phyloP scores from a whole-genome alignment of 1,139 yeast genomes.

The Sugiyamaella grinbergsii region DNA sequence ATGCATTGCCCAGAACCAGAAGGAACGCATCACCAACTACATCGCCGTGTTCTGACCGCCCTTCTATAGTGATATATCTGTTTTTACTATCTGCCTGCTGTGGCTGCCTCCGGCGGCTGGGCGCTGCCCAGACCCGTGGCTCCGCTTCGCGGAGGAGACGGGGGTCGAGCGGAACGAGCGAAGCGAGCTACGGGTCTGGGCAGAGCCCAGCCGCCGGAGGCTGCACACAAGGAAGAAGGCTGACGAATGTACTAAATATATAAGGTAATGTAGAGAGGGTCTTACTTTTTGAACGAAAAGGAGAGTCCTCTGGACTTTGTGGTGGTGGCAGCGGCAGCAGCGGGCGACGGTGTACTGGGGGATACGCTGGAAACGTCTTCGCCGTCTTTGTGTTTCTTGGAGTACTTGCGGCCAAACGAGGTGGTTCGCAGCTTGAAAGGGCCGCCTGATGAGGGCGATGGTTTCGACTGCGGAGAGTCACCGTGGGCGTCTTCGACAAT shows the following conservation, averaged over 20 bases:
- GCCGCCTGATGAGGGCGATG: constrained; percentile 1
- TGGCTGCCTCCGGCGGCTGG: constrained; percentile 12
- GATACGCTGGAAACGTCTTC: constrained; percentile 14
- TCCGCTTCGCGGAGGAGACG: constrained; percentile 7
- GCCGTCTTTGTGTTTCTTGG: constrained; percentile 21
- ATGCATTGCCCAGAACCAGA: constrained; percentile 60
- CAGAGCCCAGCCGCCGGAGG: too few species aligned
- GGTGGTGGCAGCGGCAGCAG: constrained; percentile 13
- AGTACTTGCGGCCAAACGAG: constrained; percentile 21
- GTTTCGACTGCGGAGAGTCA: not conserved
- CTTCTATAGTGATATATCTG: constrained; percentile 5
- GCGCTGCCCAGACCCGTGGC: constrained; percentile 10
- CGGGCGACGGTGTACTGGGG: constrained; percentile 12
- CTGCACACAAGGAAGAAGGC: too few species aligned
- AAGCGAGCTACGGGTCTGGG: constrained; percentile 15
- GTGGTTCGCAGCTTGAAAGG: constrained; percentile 20
- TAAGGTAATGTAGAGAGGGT: not conserved
- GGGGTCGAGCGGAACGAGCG: not conserved
- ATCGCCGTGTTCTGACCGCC: constrained; percentile 42
- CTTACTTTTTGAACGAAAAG: constrained; percentile 28
- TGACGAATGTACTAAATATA: constrained; percentile 2
- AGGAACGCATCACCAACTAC: constrained; percentile 46
- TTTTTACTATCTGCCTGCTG: constrained; percentile 1
- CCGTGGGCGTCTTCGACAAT: constrained; percentile 15
- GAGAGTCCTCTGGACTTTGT: constrained; percentile 29